Percentiles rank a stretch among this genome's conserved stretches.
Evolutionary conservation across 2,329 filamentous ascomycete genomes (phyloP).

Genomic region (Coleophoma eucalyptorum): DNA sequence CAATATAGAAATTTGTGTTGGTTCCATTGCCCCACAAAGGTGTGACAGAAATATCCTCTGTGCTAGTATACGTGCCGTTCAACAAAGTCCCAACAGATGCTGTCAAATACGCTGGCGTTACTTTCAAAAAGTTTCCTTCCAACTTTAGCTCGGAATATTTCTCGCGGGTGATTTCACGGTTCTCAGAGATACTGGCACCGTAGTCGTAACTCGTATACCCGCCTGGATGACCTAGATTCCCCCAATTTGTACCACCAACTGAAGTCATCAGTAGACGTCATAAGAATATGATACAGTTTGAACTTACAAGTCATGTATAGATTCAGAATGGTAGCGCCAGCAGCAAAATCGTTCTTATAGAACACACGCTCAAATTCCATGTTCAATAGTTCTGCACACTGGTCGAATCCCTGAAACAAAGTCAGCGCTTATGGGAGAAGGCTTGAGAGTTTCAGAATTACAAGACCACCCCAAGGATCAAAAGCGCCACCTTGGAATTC

Average conservation of each 20-base stretch:
- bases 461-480: slow-evolving; percentile 68
- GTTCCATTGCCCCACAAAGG: slow-evolving; percentile 53
- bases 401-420: slow-evolving; percentile 49
- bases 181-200: slow-evolving; percentile 62
- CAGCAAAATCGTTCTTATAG: slow-evolving; percentile 71
- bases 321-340: slow-evolving; percentile 65
- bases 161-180: slow-evolving; percentile 63
- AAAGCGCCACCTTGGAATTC: slow-evolving; percentile 69
- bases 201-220: slow-evolving; percentile 59
- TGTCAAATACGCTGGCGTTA: slow-evolving; percentile 65
- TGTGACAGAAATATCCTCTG: slow-evolving; percentile 46
- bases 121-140: slow-evolving; percentile 69
- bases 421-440: background rate
- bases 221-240: slow-evolving; percentile 68
- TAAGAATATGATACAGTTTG: no score
- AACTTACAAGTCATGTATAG: slow-evolving; percentile 63
- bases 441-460: slow-evolving; percentile 4
- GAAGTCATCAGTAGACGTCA: no score
- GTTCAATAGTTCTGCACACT: slow-evolving; percentile 63
- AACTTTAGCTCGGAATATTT: slow-evolving; percentile 81
- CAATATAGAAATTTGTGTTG: slow-evolving; percentile 59
- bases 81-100: slow-evolving; percentile 47
- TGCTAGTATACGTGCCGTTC: slow-evolving; percentile 45
- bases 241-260: slow-evolving; percentile 79
- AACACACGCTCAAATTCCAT: slow-evolving; percentile 75